phyloP scores from a whole-genome alignment of 2,329 filamentous ascomycete genomes.

The Hymenoscyphus fraxineus region DNA sequence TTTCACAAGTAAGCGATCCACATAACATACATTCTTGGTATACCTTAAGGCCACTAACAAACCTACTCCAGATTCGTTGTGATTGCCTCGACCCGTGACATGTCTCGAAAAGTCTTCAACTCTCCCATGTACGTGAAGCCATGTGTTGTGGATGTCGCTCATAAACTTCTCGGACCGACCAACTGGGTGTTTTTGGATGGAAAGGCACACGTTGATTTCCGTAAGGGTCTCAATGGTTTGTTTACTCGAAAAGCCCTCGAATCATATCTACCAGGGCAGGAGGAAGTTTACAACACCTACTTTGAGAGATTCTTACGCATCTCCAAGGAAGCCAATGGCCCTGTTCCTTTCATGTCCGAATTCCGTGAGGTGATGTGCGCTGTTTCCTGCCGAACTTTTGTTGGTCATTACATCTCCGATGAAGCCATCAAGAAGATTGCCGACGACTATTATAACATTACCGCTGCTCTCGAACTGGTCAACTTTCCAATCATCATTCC shows the following conservation, averaged over 20 bases:
- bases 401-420: constrained; percentile 90
- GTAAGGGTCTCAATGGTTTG: constrained; percentile 89
- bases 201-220: constrained; percentile 91
- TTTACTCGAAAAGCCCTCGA: constrained; percentile 90
- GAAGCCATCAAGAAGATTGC: constrained; percentile 90
- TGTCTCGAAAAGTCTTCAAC: constrained; percentile 96
- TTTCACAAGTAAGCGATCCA: constrained; percentile 84
- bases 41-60: background rate
- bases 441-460: constrained; percentile 95
- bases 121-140: constrained; percentile 89
- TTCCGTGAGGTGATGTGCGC: constrained; percentile 96
- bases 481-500: constrained; percentile 97
- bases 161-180: constrained; percentile 84
- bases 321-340: constrained; percentile 67
- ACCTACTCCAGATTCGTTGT: constrained; percentile 75
- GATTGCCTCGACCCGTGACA: constrained; percentile 89
- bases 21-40: background rate
- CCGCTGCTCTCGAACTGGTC: constrained; percentile 90
- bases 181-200: constrained; percentile 99
- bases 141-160: constrained; percentile 89
- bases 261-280: constrained; percentile 84
- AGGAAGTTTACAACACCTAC: constrained; percentile 86
- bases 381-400: constrained; percentile 93
- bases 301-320: constrained; percentile 74
- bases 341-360: constrained; percentile 81